Base-by-base conservation (phyloP, 2,329 filamentous ascomycete genomes). In the Beauveria sp. region DNA sequence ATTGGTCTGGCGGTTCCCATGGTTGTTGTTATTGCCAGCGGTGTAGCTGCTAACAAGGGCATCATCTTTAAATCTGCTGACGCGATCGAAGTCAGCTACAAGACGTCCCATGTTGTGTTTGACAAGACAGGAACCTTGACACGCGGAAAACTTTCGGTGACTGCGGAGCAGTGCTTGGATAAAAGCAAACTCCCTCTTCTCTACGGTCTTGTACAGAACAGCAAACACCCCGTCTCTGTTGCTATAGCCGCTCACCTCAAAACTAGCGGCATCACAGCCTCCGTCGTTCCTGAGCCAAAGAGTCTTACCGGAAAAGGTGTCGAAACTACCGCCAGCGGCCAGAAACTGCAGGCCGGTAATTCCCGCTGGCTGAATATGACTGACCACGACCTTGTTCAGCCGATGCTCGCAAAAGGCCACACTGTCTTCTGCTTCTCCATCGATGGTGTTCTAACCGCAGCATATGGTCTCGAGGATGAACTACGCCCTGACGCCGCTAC, bases 71-170 rank as follows among this genome's bases (percentile, higher is more conserved):
- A 90, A 67, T 81, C 84, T 1, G 82, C 86, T 0, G 78, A 84
- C 47, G 80, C 79, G 2, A 83, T 90, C 22, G 88, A 92, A 69
- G 72, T 81, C 1, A 85, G 83, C 0, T 75, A 81, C 59, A 86
- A 83, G 62, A 75, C 82, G 0, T 80, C 84, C 0, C 84, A 92
- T 66, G 81, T 92, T 2, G 80, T 93, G 0, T 89, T 93, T 66
- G 89, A 93, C 76, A 93, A 93, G 73, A 93, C 90, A 0, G 89
- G 90, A 0, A 93, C 89, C 0, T 70, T 93, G 9, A 93, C 89
- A 0, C 70, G 77, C 28, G 87, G 86, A 0, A 77, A 79, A 2
- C 66, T 88, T 38, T 71, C 74, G 50, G 71, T 83, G 60, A 69
- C 70, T 63, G 28, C 12, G 12, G 64, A 66, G 5, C 24, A 63